These are phyloP conservation scores for Carpinus fangiana DNA, from an alignment of 306 rosid species.

Conservation along the genomic window DNA sequence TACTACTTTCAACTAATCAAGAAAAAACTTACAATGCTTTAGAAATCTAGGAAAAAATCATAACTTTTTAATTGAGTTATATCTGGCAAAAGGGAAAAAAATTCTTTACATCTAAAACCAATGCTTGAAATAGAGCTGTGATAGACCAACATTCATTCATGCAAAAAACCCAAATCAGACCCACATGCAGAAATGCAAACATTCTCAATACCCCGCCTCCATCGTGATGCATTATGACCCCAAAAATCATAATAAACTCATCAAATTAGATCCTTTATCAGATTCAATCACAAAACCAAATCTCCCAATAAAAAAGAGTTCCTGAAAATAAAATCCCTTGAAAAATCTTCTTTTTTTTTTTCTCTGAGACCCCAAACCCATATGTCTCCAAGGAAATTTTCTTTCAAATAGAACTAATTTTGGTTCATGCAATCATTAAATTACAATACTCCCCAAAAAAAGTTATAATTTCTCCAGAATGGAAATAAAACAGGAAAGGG, in stretches of 20 bases:
- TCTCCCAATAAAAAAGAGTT: neutral
- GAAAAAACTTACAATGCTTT: too few species aligned
- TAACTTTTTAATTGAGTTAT: neutral
- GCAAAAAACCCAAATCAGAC: neutral
- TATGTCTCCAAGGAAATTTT: neutral
- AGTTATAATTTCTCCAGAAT: neutral
- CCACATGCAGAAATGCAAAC: neutral
- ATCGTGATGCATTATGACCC: neutral
- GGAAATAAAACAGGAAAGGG: neutral
- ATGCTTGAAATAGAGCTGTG: neutral
- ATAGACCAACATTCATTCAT: neutral
- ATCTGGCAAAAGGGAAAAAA: neutral
- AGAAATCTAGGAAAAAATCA: neutral
- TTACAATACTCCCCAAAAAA: neutral
- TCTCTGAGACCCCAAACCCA: too few species aligned
- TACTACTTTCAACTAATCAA: neutral
- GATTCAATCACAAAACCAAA: neutral
- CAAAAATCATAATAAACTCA: neutral
- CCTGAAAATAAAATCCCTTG: neutral
- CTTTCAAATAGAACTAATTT: neutral
- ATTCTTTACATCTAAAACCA: neutral
- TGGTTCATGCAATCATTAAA: neutral
- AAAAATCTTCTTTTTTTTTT: neutral
- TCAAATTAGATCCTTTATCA: neutral
- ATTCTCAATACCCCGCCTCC: neutral